These are phyloP conservation scores for Rhodotorula sp. DNA, from an alignment of 1,284 basidiomycete genomes.

Conservation along the genomic window DNA sequence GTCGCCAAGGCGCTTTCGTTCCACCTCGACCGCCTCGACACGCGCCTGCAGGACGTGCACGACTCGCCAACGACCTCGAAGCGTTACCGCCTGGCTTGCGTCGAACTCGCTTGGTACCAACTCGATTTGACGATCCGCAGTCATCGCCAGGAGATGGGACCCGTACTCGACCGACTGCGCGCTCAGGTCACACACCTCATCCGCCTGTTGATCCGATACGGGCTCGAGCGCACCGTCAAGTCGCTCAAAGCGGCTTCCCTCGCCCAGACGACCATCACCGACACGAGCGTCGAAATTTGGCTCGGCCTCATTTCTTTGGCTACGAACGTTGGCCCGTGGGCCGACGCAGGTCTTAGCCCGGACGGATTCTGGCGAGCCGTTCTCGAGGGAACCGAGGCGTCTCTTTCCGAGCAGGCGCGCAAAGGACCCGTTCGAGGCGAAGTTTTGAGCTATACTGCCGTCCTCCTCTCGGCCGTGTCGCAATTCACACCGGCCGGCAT, in stretches of 20 bases:
- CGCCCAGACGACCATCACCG: conserved; percentile 46
- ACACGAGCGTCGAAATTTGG: conserved; percentile 69
- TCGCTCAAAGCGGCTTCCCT: conserved; percentile 51
- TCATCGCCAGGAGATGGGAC: background rate
- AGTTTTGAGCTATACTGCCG: conserved; percentile 68
- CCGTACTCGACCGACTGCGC: background rate
- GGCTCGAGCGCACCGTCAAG: conserved; percentile 58
- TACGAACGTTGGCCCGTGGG: conserved; percentile 10
- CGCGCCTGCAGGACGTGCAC: conserved; percentile 50
- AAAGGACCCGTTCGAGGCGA: conserved; percentile 60
- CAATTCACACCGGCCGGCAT: conserved; percentile 72
- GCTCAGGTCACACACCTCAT: conserved; percentile 52
- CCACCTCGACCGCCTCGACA: conserved; percentile 53
- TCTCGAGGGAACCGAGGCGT: conserved; percentile 36
- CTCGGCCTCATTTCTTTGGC: conserved; percentile 65
- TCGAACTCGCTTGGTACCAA: conserved; percentile 25
- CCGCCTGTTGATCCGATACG: conserved; percentile 58
- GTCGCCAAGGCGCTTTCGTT: conserved; percentile 47
- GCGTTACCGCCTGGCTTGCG: conserved; percentile 25
- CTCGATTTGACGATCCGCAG: conserved; percentile 23
- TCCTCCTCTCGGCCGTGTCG: conserved; percentile 69
- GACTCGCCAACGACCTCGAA: background rate
- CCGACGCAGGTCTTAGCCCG: conserved; percentile 12
- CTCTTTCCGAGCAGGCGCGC: conserved; percentile 41
- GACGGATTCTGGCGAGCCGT: conserved; percentile 50